Conservation (phyloP, 345 rosid genomes). For the Turnera subulata region DNA sequence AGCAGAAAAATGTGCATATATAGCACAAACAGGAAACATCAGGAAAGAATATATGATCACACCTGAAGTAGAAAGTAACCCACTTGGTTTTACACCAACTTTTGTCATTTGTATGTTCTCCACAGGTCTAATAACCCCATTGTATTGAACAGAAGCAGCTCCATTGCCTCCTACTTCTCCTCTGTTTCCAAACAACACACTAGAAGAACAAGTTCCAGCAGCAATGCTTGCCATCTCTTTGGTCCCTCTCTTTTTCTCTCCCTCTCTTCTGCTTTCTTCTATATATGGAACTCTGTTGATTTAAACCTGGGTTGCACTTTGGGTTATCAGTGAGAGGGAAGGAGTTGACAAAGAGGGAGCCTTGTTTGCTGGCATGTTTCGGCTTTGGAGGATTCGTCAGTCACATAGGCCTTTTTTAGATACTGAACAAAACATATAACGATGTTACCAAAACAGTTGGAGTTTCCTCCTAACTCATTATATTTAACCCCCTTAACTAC, state of each 20-base stretch:
- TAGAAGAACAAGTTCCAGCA: constrained; percentile 27
- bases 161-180: constrained; percentile 27
- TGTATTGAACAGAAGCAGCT: constrained; percentile 30
- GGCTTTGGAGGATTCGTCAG: constrained; percentile 33
- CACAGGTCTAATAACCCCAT: constrained; percentile 35
- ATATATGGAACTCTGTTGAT: no score
- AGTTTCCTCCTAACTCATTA: constrained; percentile 12
- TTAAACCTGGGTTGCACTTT: constrained; percentile 10
- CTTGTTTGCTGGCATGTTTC: constrained; percentile 6
- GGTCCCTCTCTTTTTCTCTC: constrained; percentile 8
- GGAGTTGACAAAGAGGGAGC: constrained; percentile 18
- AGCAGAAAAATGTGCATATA: no score
- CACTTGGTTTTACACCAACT: constrained; percentile 13
- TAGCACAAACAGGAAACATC: no score
- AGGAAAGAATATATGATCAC: not conserved
- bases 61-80: constrained; percentile 31
- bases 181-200: constrained; percentile 21
- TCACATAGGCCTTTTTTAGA: not conserved
- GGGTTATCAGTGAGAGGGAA: constrained; percentile 29
- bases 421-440: constrained; percentile 12
- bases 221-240: constrained; percentile 40
- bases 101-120: constrained; percentile 26
- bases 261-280: not conserved
- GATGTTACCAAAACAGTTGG: constrained; percentile 13
- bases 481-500: constrained; percentile 26